Evolutionary conservation across 1,139 yeast genomes (phyloP), one percentile per base, ranked within the genome.

Genomic region (Pichia sp.): DNA sequence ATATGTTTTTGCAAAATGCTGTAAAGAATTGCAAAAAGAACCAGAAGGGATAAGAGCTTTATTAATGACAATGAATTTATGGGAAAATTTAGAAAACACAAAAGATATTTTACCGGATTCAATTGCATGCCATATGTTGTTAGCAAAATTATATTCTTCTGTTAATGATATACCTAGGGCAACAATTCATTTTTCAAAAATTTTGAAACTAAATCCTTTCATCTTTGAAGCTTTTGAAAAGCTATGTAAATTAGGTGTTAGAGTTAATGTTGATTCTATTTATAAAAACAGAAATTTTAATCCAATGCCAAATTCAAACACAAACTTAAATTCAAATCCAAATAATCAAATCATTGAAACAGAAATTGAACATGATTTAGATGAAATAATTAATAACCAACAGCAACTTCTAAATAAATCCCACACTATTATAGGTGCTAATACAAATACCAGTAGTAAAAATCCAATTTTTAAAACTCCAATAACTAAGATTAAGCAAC

Each of bases 171-270:
- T 71, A 7, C 78, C 81, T 54, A 79, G 81, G 52, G 82, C 95
- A 48, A 77, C 85, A 0, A 69, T 82, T 45, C 76, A 80, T 58
- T 86, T 83, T 64, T 76, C 86, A 0, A 78, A 76, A 55, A 86
- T 94, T 0, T 70, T 88, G 49, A 78, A 79, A 52, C 66, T 74
- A 51, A 86, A 92, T 62, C 96, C 95, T 30, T 87, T 74, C 62
- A 74, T 88, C 45, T 89, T 94, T 76, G 97, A 88, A 61, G 90
- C 97, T 0, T 80, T 86, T 54, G 88, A 85, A 57, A 82, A 83
- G 40, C 69, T 92, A 43, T 82, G 92, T 60, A 75, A 76, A 51
- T 70, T 86, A 61, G 90, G 92, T 10, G 86, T 84, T 30, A 76
- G 79, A 53, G 74, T 87, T 30, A 74, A 79, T 45, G 81, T 82